A percentile compares a stretch with the other conserved stretches of the same genome.
Conservation (phyloP, 208 protist genomes). For the Phytomonas sp. region DNA sequence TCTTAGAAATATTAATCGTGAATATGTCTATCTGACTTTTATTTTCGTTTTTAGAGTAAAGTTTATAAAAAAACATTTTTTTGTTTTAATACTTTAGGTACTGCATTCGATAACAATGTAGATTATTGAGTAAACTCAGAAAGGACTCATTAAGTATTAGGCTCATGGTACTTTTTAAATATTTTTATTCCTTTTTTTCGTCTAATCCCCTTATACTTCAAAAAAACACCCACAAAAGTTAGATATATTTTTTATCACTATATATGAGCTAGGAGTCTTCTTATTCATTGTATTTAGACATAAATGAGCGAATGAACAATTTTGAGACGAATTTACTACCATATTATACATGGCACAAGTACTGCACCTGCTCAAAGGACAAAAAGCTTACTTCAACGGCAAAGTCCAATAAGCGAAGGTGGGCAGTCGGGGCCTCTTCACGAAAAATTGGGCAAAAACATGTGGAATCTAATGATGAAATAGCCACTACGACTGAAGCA, state of each 20-base stretch:
- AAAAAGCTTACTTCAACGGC: too few relatives aligned
- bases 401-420: too few relatives aligned
- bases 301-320: slow-evolving; percentile 3
- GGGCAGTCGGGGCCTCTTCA: too few relatives aligned
- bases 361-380: background rate
- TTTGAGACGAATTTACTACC: background rate
- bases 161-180: background rate
- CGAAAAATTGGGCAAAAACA: background rate
- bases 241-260: background rate
- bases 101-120: slow-evolving; percentile 5
- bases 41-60: slow-evolving; percentile 7
- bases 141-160: background rate
- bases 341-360: background rate
- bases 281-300: background rate
- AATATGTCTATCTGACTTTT: slow-evolving; percentile 11
- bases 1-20: background rate
- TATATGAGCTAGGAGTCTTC: background rate
- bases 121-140: background rate
- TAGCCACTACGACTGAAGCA: background rate
- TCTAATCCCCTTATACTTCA: slow-evolving; percentile 1
- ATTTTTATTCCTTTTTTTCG: slow-evolving; percentile 14
- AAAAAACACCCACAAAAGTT: background rate
- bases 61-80: background rate
- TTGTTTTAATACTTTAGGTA: background rate
- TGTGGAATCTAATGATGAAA: background rate